A percentile compares a stretch with the other conserved stretches of the same genome.
Evolutionary conservation across 148 eudicot species (phyloP).

Genomic region (Talinum fruticosum): DNA sequence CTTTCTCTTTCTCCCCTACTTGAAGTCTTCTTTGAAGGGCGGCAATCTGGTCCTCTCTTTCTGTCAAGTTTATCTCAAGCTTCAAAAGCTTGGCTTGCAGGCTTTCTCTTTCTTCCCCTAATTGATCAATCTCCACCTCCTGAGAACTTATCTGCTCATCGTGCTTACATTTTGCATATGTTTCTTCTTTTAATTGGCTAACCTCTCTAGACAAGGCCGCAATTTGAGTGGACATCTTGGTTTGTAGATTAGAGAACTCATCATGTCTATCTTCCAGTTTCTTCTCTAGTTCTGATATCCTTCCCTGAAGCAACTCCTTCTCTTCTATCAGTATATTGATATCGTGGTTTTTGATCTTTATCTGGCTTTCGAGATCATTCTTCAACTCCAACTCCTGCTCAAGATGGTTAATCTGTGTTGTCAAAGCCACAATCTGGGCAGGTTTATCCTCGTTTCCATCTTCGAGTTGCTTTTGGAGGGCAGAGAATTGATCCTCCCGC

Average conservation of each 20-base stretch:
- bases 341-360: not conserved
- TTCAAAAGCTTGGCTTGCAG: slow-evolving; percentile 30
- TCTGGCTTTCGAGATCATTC: slow-evolving; percentile 3
- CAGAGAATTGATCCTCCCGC: not conserved
- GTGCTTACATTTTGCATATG: slow-evolving; percentile 22
- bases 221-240: slow-evolving; percentile 35
- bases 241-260: slow-evolving; percentile 25
- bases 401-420: not conserved
- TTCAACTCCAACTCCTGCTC: slow-evolving; percentile 1
- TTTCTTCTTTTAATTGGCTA: slow-evolving; percentile 33
- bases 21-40: slow-evolving; percentile 26
- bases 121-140: slow-evolving; percentile 29
- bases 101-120: slow-evolving; percentile 31
- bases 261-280: slow-evolving; percentile 12
- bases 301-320: slow-evolving; percentile 2
- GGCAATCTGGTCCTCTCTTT: slow-evolving; percentile 36
- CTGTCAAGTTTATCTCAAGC: slow-evolving; percentile 35
- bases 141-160: slow-evolving; percentile 33
- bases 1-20: slow-evolving; percentile 32
- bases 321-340: not conserved
- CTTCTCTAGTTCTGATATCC: not conserved
- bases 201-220: slow-evolving; percentile 35
- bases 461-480: slow-evolving; percentile 28
- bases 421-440: slow-evolving; percentile 26
- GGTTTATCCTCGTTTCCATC: slow-evolving; percentile 23